These are phyloP conservation scores for Lolium multiflorum DNA, from an alignment of 176 grass and related monocot species.

Conservation along the genomic window DNA sequence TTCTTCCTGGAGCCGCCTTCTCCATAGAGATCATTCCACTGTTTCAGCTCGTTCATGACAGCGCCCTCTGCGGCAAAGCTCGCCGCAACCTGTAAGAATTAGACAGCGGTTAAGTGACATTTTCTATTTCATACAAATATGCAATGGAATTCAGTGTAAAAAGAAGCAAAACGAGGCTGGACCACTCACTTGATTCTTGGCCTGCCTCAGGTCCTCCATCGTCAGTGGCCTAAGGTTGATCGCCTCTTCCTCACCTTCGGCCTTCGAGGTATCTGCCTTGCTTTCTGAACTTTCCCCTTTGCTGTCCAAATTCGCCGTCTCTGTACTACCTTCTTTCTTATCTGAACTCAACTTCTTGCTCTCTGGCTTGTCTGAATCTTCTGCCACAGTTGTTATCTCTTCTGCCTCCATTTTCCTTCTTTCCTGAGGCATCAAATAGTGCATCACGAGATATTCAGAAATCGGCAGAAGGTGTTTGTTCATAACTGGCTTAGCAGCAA, in stretches of 20 bases:
- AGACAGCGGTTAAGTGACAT: background rate
- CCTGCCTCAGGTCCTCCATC: conserved; percentile 92
- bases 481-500: too few species aligned
- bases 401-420: conserved; percentile 44
- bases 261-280: conserved; percentile 6
- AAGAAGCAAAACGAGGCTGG: too few species aligned
- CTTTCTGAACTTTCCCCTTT: conserved; percentile 34
- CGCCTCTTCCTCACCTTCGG: conserved; percentile 39
- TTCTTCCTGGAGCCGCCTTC: conserved; percentile 95
- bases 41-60: conserved; percentile 89
- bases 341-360: conserved; percentile 15
- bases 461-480: background rate
- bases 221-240: conserved; percentile 75
- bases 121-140: background rate
- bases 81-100: conserved; percentile 63
- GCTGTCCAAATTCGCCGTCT: conserved; percentile 22
- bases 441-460: background rate
- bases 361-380: conserved; percentile 33
- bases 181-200: conserved; percentile 84
- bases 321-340: background rate
- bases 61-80: conserved; percentile 83
- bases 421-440: conserved; percentile 45
- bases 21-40: conserved; percentile 89
- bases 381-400: conserved; percentile 13
- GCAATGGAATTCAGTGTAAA: background rate